Evolutionary conservation across 495 filamentous ascomycete species (phyloP).

Genomic region (Cryomyces antarcticus): DNA sequence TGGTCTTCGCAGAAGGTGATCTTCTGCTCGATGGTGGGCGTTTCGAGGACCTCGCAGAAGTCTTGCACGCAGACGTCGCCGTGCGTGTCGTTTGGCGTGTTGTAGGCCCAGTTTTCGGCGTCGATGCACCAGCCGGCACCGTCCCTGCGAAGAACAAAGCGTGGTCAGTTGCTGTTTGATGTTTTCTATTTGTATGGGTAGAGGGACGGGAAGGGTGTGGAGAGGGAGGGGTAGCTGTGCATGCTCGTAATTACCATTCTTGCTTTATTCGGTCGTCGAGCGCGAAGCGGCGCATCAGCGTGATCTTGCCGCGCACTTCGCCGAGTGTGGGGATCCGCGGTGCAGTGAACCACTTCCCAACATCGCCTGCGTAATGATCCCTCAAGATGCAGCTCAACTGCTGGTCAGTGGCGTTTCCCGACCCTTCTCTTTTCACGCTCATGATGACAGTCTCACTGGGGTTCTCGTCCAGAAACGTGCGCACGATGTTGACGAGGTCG

Average conservation of each 20-base stretch:
- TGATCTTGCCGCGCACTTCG: conserved; percentile 61
- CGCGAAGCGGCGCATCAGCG: conserved; percentile 66
- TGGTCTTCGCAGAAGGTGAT: conserved; percentile 51
- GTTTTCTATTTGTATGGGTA: neutral
- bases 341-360: conserved; percentile 55
- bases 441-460: conserved; percentile 70
- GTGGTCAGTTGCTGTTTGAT: too few species aligned
- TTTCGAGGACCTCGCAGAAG: conserved; percentile 75
- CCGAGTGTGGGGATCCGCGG: conserved; percentile 65
- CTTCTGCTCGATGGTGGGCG: conserved; percentile 59
- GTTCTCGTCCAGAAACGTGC: conserved; percentile 56
- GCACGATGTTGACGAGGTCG: conserved; percentile 43
- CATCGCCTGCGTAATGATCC: conserved; percentile 44
- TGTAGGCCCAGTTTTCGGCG: conserved; percentile 71
- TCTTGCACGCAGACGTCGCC: conserved; percentile 78
- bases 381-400: conserved; percentile 52
- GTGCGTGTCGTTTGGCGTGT: conserved; percentile 54
- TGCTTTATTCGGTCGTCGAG: conserved; percentile 37
- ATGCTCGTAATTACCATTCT: conserved; percentile 19
- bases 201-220: neutral
- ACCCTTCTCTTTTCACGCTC: conserved; percentile 78
- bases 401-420: conserved; percentile 58
- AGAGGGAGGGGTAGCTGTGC: neutral
- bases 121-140: conserved; percentile 64
- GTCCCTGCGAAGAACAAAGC: conserved; percentile 7